Percentiles rank a stretch among this genome's conserved stretches.
Conservation (phyloP, 805 yeast genomes). For the Huiozyma sinensis region DNA sequence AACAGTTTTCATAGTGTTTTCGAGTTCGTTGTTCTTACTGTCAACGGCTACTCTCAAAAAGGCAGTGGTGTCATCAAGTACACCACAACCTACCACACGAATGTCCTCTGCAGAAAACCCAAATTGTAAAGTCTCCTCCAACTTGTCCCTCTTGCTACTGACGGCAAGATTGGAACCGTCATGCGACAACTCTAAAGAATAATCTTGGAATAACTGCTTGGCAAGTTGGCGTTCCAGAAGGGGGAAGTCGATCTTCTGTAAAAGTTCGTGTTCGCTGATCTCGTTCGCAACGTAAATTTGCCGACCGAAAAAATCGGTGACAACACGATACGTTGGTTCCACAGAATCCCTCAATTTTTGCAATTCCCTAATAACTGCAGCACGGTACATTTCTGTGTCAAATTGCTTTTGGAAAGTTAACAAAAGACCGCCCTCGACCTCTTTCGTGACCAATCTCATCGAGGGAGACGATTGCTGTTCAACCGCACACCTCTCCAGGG, state of each 20-base stretch:
- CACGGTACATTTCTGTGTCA: constrained; percentile 11
- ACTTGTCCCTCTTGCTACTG: constrained; percentile 13
- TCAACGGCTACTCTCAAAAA: constrained; percentile 10
- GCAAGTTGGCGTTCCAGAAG: constrained; percentile 15
- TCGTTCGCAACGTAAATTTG: constrained; percentile 22
- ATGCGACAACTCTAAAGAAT: constrained; percentile 19
- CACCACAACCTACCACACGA: constrained; percentile 14
- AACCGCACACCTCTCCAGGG: background rate
- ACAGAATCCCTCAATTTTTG: constrained; percentile 6
- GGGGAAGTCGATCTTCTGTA: constrained; percentile 14
- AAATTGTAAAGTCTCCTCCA: constrained; percentile 14
- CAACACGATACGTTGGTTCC: constrained; percentile 15
- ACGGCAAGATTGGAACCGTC: constrained; percentile 17
- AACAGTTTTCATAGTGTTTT: background rate
- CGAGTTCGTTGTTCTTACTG: background rate
- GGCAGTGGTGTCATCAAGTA: constrained; percentile 13
- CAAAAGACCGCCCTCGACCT: constrained; percentile 3
- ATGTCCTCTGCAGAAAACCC: constrained; percentile 16
- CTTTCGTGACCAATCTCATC: background rate
- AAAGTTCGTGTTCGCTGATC: constrained; percentile 14
- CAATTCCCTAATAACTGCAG: constrained; percentile 9
- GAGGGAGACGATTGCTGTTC: background rate
- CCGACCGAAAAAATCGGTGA: constrained; percentile 21
- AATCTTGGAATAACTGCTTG: constrained; percentile 19
- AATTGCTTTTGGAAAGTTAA: constrained; percentile 14